A percentile compares a stretch with the other conserved stretches of the same genome.
phyloP scores from a whole-genome alignment of 345 rosid species.

The Populus davidiana region DNA sequence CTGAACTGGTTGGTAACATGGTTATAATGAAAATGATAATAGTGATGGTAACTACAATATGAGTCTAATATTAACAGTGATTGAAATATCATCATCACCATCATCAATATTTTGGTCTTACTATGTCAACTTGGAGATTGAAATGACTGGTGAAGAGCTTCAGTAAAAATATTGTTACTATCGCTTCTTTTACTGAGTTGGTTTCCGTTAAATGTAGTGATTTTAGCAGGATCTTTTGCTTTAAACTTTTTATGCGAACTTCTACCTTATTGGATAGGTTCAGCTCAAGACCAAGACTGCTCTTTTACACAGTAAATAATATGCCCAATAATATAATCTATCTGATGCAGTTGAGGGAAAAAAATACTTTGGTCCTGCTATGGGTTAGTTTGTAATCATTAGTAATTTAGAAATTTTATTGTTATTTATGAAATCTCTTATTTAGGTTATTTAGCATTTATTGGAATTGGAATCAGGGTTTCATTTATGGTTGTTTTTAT shows the following conservation, averaged over 20 bases:
- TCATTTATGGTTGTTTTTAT: not conserved
- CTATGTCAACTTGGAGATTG: not conserved
- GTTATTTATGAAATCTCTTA: not conserved
- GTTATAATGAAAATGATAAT: not conserved
- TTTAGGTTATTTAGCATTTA: not conserved
- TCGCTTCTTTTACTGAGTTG: not conserved
- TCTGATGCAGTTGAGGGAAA: not conserved
- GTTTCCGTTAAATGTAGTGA: not conserved
- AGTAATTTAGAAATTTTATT: not conserved
- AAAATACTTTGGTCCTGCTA: not conserved
- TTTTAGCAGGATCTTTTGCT: no score
- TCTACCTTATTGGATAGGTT: not conserved
- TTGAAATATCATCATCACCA: not conserved
- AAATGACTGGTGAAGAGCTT: not conserved
- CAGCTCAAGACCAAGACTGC: not conserved
- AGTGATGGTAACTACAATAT: not conserved
- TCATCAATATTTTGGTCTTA: not conserved
- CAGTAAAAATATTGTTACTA: not conserved
- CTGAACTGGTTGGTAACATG: constrained; percentile 22
- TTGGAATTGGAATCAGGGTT: not conserved
- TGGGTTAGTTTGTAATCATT: not conserved
- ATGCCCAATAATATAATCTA: not conserved
- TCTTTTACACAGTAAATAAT: not conserved
- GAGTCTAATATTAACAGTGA: not conserved
- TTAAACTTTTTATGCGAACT: not conserved